Evolutionary conservation across 768 basidiomycete species (phyloP), one percentile per base, ranked within the genome.

Genomic region (Boletus tomentosulus): DNA sequence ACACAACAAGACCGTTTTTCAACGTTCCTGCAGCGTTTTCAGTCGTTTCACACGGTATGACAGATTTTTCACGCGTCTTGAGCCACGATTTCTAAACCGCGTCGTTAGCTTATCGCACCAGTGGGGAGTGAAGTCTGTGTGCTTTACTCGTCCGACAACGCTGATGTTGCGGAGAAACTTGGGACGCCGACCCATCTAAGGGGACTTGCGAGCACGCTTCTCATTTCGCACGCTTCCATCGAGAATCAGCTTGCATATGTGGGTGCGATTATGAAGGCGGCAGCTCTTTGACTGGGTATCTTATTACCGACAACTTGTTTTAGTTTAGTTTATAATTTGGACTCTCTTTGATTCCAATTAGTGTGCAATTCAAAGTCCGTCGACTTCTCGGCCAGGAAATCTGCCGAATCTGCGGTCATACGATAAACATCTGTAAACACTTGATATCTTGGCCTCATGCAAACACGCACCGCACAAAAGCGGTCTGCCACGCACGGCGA

Each of bases 201-300:
- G 38, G 76, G 76, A 24, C 67, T 74, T 16, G 65, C 74, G 8
- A 72, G 67, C 16, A 75, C 73, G 44, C 66, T 84, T 19, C 63
- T 87, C n/a, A 74, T 85, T 33, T 71, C 78, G 16, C 76, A 77
- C 52, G 79, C 86, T 5, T 68, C 69, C n/a, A 79, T 88, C 44
- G 80, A 80, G 58, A 76, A 87, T 57, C 74, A 77, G 46, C 74
- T 76, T n/a, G 80, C 73, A 1, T 88, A 86, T 69, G 80, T 79
- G 25, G 75, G 82, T 46, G 79, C 79, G 31, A 73, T 77, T n/a
- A 68, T 66, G 66, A 31, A 57, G 60, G 62, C 70, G 55, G 51
- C 52, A 13, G 45, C 62, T 47, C 35, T 60, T 39, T 59, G 46
- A 59, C 16, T 10, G 3, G 25, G 28, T 34, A 39, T 8, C n/a